Evolutionary conservation across 2,329 filamentous ascomycete species (phyloP), one percentile per base, ranked within the genome.

Genomic region (Massarina eburnea): DNA sequence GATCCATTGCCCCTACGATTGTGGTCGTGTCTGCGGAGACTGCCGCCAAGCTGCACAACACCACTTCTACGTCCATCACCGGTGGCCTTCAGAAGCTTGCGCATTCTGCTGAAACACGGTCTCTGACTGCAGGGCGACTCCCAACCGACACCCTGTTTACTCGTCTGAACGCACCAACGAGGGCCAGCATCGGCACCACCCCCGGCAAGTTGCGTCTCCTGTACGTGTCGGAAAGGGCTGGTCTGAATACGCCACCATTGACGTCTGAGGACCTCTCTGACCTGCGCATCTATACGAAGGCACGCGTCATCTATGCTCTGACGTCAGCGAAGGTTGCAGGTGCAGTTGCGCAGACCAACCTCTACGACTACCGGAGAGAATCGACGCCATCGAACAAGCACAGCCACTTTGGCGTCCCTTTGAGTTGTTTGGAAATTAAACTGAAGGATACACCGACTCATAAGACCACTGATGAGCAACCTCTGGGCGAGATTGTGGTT

Each of bases 311-410:
- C 40, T 96, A 97, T 68, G 91, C 91, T 3, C 77, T 99, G 43
- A 88, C 90, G 15, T 84, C 88, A 1, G 77, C 89, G 19, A 82
- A 83, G 49, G 88, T 97, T n/a, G 92, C 91, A 2, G 94, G 94
- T 29, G 86, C 91, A 1, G 82, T 95, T n/a, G 77, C 86, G 1
- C 92, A 97, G 73, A 95, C 89, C 7, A 85, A 89, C 50, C 79
- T 91, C 30, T 95, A 89, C 64, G 92, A 97, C 67, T 97, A 97
- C 69, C 78, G 92, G 39, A 55, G 77, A 79, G 51, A 73, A 71
- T 29, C 70, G 32, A 65, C 70, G 34, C 41, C 55, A 6, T 65
- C 53, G 52, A 64, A 58, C 41, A 70, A 74, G 35, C 72, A 74
- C 36, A 76, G 71, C 46, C 91, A 95, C 68, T 96, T 97, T 62